Percentiles rank a stretch among this genome's conserved stretches.
These are phyloP conservation scores for Phlebopus sp. DNA, from an alignment of 1,284 basidiomycete genomes.

Conservation along the genomic window DNA sequence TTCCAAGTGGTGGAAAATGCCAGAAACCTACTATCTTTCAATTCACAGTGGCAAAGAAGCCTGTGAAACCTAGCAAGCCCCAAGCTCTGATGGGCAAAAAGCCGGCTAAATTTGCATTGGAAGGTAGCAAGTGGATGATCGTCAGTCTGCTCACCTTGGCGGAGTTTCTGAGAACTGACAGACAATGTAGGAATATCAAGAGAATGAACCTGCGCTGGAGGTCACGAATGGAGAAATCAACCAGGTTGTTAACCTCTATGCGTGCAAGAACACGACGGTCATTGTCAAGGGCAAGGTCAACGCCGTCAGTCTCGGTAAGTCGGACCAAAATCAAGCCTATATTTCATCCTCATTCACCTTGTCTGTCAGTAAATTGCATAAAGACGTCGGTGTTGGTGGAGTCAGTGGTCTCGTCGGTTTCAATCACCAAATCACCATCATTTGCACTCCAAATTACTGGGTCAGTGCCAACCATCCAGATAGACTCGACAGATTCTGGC, in stretches of 20 bases:
- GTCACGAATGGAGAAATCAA: slow-evolving; percentile 80
- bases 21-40: background rate
- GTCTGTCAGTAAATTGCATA: slow-evolving; percentile 73
- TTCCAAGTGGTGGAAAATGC: slow-evolving; percentile 2
- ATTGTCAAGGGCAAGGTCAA: slow-evolving; percentile 94
- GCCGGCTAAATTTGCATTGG: slow-evolving; percentile 86
- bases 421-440: slow-evolving; percentile 88
- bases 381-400: slow-evolving; percentile 91
- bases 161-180: slow-evolving; percentile 5
- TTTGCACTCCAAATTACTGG: slow-evolving; percentile 95
- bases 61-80: slow-evolving; percentile 80
- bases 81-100: slow-evolving; percentile 82
- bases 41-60: slow-evolving; percentile 51
- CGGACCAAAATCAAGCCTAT: background rate
- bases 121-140: slow-evolving; percentile 93
- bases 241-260: slow-evolving; percentile 89
- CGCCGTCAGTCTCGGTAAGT: slow-evolving; percentile 84
- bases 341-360: slow-evolving; percentile 5
- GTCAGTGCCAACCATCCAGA: slow-evolving; percentile 84
- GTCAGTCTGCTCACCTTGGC: slow-evolving; percentile 48
- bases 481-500: slow-evolving; percentile 94
- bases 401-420: slow-evolving; percentile 86
- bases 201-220: slow-evolving; percentile 74
- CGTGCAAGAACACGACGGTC: slow-evolving; percentile 89
- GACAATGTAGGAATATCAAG: slow-evolving; percentile 80